Evolutionary conservation across 306 rosid species (phyloP).

Genomic region (Corylus americana): DNA sequence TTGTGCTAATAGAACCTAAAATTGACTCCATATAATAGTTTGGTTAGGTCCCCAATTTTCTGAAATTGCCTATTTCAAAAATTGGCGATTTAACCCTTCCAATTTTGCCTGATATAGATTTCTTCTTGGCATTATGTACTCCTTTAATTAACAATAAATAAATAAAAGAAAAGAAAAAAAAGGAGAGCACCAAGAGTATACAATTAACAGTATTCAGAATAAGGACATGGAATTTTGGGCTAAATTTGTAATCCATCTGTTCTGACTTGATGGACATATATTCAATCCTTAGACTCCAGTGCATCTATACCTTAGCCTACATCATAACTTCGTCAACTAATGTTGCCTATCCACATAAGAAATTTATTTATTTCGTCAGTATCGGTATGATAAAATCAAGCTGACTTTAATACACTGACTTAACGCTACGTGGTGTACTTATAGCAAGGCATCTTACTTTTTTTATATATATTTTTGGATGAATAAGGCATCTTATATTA

Average conservation of each 20-base stretch:
- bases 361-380: no score
- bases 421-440: not conserved
- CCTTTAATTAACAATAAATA: no score
- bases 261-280: not conserved
- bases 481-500: constrained; percentile 15
- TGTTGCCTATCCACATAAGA: not conserved
- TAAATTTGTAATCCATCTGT: not conserved
- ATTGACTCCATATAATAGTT: not conserved
- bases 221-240: not conserved
- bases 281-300: not conserved
- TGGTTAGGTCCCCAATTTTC: not conserved
- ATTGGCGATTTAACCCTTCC: not conserved
- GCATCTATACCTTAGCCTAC: not conserved
- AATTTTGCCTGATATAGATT: not conserved
- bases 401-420: not conserved
- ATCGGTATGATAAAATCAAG: not conserved
- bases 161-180: no score
- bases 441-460: constrained; percentile 12
- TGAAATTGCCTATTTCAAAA: not conserved
- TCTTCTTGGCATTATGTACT: not conserved
- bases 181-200: no score
- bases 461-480: no score
- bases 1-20: not conserved
- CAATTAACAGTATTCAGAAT: no score
- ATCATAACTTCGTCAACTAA: not conserved